Conservation (phyloP, 2,329 filamentous ascomycete genomes). For the Fusarium mundagurra region DNA sequence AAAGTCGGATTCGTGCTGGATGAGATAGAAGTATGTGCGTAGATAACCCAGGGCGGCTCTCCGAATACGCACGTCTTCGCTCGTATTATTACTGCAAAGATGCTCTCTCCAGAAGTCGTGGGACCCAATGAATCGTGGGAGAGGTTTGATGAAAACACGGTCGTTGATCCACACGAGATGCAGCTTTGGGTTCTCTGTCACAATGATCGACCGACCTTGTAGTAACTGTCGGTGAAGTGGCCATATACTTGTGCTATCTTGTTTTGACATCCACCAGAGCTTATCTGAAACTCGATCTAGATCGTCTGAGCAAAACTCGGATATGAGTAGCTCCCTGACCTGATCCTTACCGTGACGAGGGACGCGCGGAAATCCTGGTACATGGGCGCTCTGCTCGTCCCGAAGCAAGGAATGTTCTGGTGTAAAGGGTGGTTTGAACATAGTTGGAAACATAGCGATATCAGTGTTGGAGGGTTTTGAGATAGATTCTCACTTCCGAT, state of each 20-base stretch:
- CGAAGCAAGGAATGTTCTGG: background rate
- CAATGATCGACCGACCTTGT: background rate
- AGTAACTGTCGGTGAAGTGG: background rate
- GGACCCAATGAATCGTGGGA: background rate
- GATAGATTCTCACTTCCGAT: accelerated
- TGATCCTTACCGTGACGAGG: background rate
- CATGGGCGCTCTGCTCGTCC: background rate
- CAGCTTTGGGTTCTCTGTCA: slow-evolving; percentile 1
- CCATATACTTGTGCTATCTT: background rate
- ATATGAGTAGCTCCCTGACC: background rate
- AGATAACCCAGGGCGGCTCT: background rate
- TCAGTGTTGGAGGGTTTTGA: accelerated
- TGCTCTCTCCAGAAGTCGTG: background rate
- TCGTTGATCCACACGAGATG: slow-evolving; percentile 1
- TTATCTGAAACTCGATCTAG: background rate
- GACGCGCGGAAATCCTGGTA: background rate
- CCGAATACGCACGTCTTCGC: background rate
- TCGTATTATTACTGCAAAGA: background rate
- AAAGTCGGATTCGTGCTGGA: background rate
- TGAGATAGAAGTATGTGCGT: background rate
- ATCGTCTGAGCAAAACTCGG: background rate
- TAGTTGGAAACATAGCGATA: background rate
- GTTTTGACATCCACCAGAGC: slow-evolving; percentile 9
- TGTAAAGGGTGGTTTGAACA: background rate
- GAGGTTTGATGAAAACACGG: background rate